Conservation (phyloP, 2,329 filamentous ascomycete species). For the Graphilbum ipis-grandicollis region DNA sequence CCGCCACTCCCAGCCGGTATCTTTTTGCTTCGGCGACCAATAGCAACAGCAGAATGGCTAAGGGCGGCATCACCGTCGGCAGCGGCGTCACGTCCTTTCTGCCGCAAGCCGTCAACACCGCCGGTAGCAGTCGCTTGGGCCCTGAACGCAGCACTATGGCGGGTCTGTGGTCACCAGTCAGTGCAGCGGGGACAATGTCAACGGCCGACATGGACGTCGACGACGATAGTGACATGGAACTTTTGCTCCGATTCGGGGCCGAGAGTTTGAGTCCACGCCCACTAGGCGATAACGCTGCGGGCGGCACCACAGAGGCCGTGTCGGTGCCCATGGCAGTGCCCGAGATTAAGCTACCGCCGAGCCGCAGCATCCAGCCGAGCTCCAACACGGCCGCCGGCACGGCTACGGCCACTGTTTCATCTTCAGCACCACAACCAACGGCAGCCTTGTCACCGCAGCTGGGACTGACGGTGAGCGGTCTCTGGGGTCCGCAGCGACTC, state of each 20-base stretch:
- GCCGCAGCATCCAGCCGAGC: no score
- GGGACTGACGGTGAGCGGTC: constrained; percentile 14
- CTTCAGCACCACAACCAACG: not conserved
- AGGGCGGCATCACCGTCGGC: constrained; percentile 21
- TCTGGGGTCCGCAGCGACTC: constrained; percentile 27
- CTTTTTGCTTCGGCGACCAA: not conserved
- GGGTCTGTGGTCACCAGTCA: constrained; percentile 30
- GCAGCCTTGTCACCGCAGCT: constrained; percentile 4
- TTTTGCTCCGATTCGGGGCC: constrained; percentile 8
- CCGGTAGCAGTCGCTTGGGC: constrained; percentile 19
- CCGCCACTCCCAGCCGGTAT: no score
- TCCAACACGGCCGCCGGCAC: no score
- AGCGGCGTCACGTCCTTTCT: constrained; percentile 19
- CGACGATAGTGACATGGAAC: constrained; percentile 23
- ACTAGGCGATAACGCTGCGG: no score
- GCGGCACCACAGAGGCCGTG: no score
- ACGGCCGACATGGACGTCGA: constrained; percentile 17
- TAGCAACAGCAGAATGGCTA: not conserved
- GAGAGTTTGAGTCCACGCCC: constrained; percentile 1
- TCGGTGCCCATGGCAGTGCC: no score
- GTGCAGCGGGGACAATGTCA: constrained; percentile 15
- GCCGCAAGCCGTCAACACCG: constrained; percentile 1
- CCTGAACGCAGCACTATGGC: no score
- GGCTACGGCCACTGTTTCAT: not conserved
- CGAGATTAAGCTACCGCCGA: no score